These are phyloP conservation scores for Pulchroboletus neoregius DNA, from an alignment of 1,284 basidiomycete genomes.

Conservation along the genomic window DNA sequence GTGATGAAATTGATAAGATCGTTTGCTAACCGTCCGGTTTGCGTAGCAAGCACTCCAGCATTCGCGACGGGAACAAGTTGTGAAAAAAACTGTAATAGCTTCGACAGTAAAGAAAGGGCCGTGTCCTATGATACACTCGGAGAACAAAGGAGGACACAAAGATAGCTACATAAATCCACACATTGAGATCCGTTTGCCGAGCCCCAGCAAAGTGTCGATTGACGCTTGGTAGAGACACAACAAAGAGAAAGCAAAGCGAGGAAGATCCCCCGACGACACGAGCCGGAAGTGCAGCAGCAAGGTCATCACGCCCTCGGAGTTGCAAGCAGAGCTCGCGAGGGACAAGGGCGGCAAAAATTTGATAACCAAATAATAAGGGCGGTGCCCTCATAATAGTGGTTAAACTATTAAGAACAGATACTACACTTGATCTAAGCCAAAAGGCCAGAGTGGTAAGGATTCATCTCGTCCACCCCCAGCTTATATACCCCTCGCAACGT, in stretches of 20 bases:
- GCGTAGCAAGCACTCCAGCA: too few relatives aligned
- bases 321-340: conserved; percentile 36
- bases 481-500: conserved; percentile 5
- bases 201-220: not conserved
- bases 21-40: too few relatives aligned
- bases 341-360: conserved; percentile 34
- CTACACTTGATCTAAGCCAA: conserved; percentile 92
- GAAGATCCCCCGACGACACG: not conserved
- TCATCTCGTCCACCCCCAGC: not conserved
- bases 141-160: too few relatives aligned
- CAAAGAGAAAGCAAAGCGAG: not conserved
- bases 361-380: conserved; percentile 35
- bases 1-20: too few relatives aligned
- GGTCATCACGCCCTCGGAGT: conserved; percentile 34
- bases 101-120: too few relatives aligned
- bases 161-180: too few relatives aligned
- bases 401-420: conserved; percentile 45
- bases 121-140: too few relatives aligned
- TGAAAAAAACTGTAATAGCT: too few relatives aligned
- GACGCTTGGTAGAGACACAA: not conserved
- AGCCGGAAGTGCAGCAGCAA: conserved; percentile 27
- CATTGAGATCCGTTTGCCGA: too few relatives aligned
- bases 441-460: conserved; percentile 15
- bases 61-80: too few relatives aligned
- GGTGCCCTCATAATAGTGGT: conserved; percentile 36